Conservation (phyloP, 768 basidiomycete genomes). For the Naematelia encephala region DNA sequence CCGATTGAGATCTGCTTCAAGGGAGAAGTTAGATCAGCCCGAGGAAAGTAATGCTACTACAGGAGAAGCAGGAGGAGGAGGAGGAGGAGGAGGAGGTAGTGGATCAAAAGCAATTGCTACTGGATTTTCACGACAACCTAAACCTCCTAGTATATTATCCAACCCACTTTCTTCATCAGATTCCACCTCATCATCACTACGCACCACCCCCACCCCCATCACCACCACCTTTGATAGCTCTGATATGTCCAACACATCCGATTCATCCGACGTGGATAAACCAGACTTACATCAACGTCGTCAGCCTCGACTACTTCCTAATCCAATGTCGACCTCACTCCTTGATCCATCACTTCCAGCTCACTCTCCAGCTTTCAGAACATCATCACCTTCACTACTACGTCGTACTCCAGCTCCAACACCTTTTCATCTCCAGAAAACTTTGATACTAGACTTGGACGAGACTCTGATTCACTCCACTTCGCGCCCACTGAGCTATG, state of each 20-base stretch:
- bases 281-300: no score
- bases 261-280: no score
- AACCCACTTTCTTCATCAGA: conserved; percentile 25
- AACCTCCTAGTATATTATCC: conserved; percentile 33
- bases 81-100: no score
- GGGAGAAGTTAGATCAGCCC: background rate
- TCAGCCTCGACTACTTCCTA: conserved; percentile 24
- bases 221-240: no score
- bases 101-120: conserved; percentile 4
- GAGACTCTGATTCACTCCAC: conserved; percentile 99
- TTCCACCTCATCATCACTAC: background rate
- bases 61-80: no score
- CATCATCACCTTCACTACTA: conserved; percentile 8
- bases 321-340: conserved; percentile 38
- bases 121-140: conserved; percentile 14
- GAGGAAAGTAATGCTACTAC: conserved; percentile 1
- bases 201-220: background rate
- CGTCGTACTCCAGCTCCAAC: conserved; percentile 56
- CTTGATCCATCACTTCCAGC: conserved; percentile 37
- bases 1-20: conserved; percentile 23
- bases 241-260: no score
- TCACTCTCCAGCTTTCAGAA: conserved; percentile 1
- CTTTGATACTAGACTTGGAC: conserved; percentile 93
- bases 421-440: conserved; percentile 81
- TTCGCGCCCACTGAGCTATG: conserved; percentile 59